These are phyloP conservation scores for Eimeria sp. DNA, from an alignment of 169 alveolate genomes.

Conservation along the genomic window DNA sequence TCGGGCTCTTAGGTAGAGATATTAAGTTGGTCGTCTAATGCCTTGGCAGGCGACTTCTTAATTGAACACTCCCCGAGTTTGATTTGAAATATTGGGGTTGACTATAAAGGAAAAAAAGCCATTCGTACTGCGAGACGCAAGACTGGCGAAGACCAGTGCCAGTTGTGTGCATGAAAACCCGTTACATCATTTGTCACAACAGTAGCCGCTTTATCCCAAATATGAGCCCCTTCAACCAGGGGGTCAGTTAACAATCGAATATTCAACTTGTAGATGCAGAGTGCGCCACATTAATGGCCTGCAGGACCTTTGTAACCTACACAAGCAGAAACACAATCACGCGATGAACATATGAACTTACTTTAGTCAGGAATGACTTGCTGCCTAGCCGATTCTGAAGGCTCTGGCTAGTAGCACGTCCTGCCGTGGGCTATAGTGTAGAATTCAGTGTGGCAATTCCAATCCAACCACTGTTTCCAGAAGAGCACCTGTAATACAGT, in stretches of 20 bases:
- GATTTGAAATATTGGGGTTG: not conserved
- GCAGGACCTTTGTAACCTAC: conserved; percentile 49
- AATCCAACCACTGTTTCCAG: not conserved
- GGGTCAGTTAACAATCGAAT: not conserved
- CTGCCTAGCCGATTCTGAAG: too few relatives aligned
- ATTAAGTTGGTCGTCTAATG: too few relatives aligned
- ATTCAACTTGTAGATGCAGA: conserved; percentile 1
- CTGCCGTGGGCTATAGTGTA: not conserved
- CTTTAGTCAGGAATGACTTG: not conserved
- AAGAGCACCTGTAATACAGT: conserved; percentile 54
- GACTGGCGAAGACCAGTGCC: not conserved
- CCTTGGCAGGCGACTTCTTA: not conserved
- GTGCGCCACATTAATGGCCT: conserved; percentile 61
- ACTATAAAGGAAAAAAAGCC: not conserved
- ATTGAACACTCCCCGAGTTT: not conserved
- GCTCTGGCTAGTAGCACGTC: not conserved
- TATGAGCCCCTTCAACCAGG: too few relatives aligned
- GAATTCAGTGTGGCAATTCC: not conserved
- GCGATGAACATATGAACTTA: not conserved
- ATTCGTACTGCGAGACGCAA: not conserved
- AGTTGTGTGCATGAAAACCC: not conserved
- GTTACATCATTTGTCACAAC: not conserved
- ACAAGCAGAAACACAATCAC: not conserved
- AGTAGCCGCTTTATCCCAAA: not conserved
- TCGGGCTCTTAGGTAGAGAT: not conserved